Conservation (phyloP, 257 asterid species). For the Primulina tabacum region DNA sequence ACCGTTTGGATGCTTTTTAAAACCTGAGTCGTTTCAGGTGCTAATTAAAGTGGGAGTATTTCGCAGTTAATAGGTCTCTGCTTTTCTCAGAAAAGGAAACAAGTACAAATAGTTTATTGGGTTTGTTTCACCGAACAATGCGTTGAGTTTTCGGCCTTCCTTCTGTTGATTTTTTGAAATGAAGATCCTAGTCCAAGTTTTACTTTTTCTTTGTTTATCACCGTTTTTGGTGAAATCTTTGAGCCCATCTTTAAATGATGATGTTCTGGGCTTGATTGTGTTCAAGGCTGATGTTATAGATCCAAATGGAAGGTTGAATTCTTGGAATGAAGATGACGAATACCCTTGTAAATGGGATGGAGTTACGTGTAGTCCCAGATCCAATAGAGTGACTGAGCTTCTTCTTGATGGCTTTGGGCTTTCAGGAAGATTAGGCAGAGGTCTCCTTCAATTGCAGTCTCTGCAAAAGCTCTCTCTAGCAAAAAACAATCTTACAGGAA, state of each 20-base stretch:
- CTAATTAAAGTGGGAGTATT: not conserved
- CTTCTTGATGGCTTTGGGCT: slow-evolving; percentile 78
- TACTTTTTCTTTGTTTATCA: slow-evolving; percentile 33
- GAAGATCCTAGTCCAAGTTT: slow-evolving; percentile 42
- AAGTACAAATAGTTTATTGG: slow-evolving; percentile 1
- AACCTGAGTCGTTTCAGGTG: slow-evolving; percentile 2
- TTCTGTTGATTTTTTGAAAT: slow-evolving; percentile 32
- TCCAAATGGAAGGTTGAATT: slow-evolving; percentile 61
- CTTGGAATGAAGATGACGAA: slow-evolving; percentile 92
- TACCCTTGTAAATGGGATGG: slow-evolving; percentile 89
- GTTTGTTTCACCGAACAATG: slow-evolving; percentile 25
- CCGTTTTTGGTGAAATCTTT: slow-evolving; percentile 43
- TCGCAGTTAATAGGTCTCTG: not conserved
- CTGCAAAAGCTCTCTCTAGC: slow-evolving; percentile 76
- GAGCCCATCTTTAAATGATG: slow-evolving; percentile 83
- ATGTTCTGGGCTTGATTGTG: slow-evolving; percentile 84
- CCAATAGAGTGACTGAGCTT: slow-evolving; percentile 88
- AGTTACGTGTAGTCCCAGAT: slow-evolving; percentile 77
- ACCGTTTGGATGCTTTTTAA: slow-evolving; percentile 2
- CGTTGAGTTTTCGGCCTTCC: slow-evolving; percentile 13
- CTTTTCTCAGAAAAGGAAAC: not conserved
- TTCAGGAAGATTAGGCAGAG: slow-evolving; percentile 83
- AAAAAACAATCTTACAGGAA: slow-evolving; percentile 61
- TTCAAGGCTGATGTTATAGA: slow-evolving; percentile 84
- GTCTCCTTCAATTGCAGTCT: slow-evolving; percentile 75